Percentiles rank a stretch among this genome's conserved stretches.
Evolutionary conservation across 805 yeast species (phyloP).

Genomic region (Sungouiozyma ichnusensis): DNA sequence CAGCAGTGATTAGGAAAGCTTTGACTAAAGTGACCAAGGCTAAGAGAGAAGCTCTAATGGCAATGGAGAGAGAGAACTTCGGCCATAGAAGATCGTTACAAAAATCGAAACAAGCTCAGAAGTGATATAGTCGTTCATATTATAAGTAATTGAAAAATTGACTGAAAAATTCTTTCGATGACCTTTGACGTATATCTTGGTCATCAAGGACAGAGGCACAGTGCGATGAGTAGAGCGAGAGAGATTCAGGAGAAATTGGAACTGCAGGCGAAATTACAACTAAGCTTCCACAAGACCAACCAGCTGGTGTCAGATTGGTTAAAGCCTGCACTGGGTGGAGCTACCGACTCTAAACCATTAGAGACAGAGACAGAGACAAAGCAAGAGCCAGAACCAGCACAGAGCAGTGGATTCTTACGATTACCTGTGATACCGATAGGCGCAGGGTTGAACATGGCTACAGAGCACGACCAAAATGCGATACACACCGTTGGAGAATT

Average conservation of each 20-base stretch:
- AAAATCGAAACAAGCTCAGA: constrained; percentile 17
- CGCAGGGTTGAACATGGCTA: constrained; percentile 20
- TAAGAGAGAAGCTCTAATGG: constrained; percentile 83
- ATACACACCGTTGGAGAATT: constrained; percentile 30
- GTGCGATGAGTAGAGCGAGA: constrained; percentile 24
- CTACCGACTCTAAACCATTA: not conserved
- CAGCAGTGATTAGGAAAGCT: constrained; percentile 61
- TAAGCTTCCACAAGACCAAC: constrained; percentile 14
- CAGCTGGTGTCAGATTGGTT: constrained; percentile 24
- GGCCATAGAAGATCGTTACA: constrained; percentile 58
- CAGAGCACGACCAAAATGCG: constrained; percentile 10
- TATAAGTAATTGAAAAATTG: too few species aligned
- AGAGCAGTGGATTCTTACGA: constrained; percentile 14
- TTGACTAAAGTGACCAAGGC: constrained; percentile 67
- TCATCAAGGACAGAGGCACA: too few species aligned
- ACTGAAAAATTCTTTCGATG: not conserved
- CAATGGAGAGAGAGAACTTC: constrained; percentile 83
- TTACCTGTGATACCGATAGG: constrained; percentile 28
- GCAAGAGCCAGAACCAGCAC: not conserved
- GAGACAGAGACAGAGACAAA: too few species aligned
- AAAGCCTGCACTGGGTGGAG: constrained; percentile 2
- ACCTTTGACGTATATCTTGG: not conserved
- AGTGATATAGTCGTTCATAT: too few species aligned
- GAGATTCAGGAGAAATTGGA: constrained; percentile 27
- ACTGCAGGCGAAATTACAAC: constrained; percentile 25